Base-by-base conservation (phyloP, 768 basidiomycete species). In the Hericium coralloides region DNA sequence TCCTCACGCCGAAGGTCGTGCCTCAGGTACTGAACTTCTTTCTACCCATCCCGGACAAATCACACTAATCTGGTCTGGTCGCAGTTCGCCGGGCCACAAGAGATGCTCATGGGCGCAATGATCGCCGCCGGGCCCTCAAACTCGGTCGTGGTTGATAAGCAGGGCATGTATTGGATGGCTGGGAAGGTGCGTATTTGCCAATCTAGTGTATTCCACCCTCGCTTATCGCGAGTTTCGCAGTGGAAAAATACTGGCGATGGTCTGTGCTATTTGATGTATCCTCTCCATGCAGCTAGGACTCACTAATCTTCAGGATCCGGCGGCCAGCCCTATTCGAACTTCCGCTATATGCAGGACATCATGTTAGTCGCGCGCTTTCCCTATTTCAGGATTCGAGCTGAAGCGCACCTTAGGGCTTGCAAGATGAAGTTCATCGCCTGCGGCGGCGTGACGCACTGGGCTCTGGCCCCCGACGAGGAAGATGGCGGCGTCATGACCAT, bases 201-300 rank as follows among this genome's bases (percentile, higher is more conserved):
- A 26, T 25, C 45, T 20, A 15, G 10, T 36, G 5, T 49, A 22
- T 41, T 14, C 43, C 14, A 54, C 9, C 26, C n/a, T 53, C 25
- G 52, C 38, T 54, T 52, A n/a, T 60, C 48, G 25, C 31, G 45
- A 18, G 37, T 53, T 26, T 65, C 41, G 14, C 68, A 93, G 83
- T 98, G 91, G 90, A 98, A 98, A 71, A 90, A 85, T 61, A 93
- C 92, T 6, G 95, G 95, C 12, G 95, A 97, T 70, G 95, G 93
- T 82, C 63, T 53, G 72, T 63, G 20, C 36, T 14, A 47, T 17
- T 10, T 47, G 39, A 41, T 12, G 17, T 12, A 38, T 36, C 36
- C 31, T 12, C 39, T 36, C 31, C 54, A 4, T 31, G 41, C 53
- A 31, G 43, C 37, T 51, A 53, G 38, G 54, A 55, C 62, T 52